Evolutionary conservation across 305 asterid genomes (phyloP).

Genomic region (Fraxinus sp.): DNA sequence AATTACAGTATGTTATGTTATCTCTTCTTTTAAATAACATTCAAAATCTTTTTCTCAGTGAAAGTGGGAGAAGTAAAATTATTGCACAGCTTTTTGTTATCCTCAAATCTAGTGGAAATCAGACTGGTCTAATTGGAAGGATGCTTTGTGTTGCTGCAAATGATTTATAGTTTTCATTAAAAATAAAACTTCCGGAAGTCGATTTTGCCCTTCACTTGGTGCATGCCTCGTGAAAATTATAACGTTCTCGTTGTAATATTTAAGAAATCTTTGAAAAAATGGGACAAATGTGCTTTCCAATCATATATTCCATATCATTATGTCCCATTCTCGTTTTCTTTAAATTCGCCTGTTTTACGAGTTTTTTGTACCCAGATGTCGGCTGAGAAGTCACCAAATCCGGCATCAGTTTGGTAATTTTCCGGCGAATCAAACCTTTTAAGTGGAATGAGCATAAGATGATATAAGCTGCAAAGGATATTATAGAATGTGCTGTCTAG

Average conservation of each 20-base stretch:
- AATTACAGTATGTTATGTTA: conserved; percentile 12
- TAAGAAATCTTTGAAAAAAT: not conserved
- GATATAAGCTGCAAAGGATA: conserved; percentile 43
- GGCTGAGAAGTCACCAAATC: conserved; percentile 18
- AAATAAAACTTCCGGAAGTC: conserved; percentile 14
- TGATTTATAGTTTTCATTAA: conserved; percentile 23
- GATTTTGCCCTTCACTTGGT: conserved; percentile 23
- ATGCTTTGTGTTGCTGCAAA: conserved; percentile 38
- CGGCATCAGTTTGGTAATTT: conserved; percentile 30
- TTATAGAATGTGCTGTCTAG: conserved; percentile 69
- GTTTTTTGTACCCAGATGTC: conserved; percentile 21
- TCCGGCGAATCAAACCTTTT: conserved; percentile 36
- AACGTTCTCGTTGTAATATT: conserved; percentile 8
- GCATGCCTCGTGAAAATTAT: conserved; percentile 11
- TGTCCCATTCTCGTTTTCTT: conserved; percentile 24
- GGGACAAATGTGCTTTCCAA: not conserved
- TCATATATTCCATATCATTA: conserved; percentile 20
- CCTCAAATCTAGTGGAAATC: conserved; percentile 50
- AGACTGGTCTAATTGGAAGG: conserved; percentile 53
- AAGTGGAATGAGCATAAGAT: conserved; percentile 71
- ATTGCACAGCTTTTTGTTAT: conserved; percentile 39
- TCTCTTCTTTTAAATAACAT: conserved; percentile 17
- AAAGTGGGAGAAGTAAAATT: conserved; percentile 36
- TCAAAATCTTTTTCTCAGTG: conserved; percentile 20
- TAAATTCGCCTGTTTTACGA: conserved; percentile 17